Evolutionary conservation across 2,329 filamentous ascomycete genomes (phyloP), one percentile per base, ranked within the genome.

Genomic region (Ophiostoma novo-ulmi): DNA sequence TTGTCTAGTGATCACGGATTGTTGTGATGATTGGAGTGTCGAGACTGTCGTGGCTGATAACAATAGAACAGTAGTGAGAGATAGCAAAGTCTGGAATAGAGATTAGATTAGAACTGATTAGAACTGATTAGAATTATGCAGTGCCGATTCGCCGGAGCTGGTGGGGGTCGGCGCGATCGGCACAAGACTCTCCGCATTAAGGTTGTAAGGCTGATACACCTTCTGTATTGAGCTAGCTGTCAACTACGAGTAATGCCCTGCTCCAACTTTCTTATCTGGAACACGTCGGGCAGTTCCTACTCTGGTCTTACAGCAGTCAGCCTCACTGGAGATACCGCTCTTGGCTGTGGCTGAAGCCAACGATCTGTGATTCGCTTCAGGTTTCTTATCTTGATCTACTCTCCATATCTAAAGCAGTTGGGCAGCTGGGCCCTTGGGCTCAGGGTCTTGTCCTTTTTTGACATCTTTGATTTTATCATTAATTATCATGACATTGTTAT

Each of bases 161-260:
- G 44, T 17, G 44, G 44, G 44, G 44, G 1, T 20, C 44, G 20
- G 44, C 44, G 44, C 20, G 48, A 58, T 26, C 52, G 22, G 52
- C 52, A 58, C 17, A 26, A 10, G 52, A 58, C 52, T 58, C 52
- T 58, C 52, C n/a, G 52, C 22, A 58, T 26, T 26, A 58, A 58
- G 52, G 52, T 58, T 58, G 22, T 58, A 58, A 26, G 39, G 41
- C 36, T 26, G 13, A 44, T 26, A 63, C 14, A 61, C 55, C 55
- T 61, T 61, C 26, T 61, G 55, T 61, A 63, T 63, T 2, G 26
- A 63, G 58, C 58, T 63, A 36, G 58, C 22, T 63, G 26, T 63
- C 26, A 22, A 31, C 26, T 36, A 26, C n/a, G n/a, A n/a, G 2
- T 26, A 26, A 35, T 13, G 7, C 52, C 52, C 52, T 58, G 17